Evolutionary conservation across 2,329 filamentous ascomycete species (phyloP).

Genomic region (Aspergillus sp.): DNA sequence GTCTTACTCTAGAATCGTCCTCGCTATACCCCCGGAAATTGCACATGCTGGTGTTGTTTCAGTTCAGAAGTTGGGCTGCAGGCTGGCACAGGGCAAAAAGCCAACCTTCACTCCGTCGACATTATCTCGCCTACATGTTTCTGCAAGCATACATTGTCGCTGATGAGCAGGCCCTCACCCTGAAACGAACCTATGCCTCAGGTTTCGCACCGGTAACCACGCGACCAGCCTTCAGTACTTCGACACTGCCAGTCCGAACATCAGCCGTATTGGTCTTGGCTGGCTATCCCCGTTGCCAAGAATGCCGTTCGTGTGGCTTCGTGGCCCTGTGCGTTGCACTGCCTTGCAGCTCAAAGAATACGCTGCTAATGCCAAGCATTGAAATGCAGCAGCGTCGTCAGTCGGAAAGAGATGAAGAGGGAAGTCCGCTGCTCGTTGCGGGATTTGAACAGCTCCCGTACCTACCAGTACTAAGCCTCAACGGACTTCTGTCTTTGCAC

Average conservation of each 20-base stretch:
- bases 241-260: no score
- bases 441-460: no score
- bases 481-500: neutral
- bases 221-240: no score
- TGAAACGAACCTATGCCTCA: neutral
- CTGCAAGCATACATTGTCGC: neutral
- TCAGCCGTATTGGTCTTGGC: no score
- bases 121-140: neutral
- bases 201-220: no score
- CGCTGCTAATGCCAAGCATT: neutral
- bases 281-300: neutral
- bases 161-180: neutral
- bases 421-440: no score
- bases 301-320: constrained; percentile 13
- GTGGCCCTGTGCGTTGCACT: constrained; percentile 8
- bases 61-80: neutral
- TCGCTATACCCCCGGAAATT: neutral
- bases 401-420: no score
- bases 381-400: neutral
- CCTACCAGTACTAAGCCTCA: neutral
- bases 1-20: no score
- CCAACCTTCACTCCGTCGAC: neutral
- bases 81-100: neutral
- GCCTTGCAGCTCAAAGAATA: constrained; percentile 16
- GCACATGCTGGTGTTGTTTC: neutral